These are phyloP conservation scores for Zygotorulaspora florentina DNA, from an alignment of 805 yeast genomes.

Conservation along the genomic window DNA sequence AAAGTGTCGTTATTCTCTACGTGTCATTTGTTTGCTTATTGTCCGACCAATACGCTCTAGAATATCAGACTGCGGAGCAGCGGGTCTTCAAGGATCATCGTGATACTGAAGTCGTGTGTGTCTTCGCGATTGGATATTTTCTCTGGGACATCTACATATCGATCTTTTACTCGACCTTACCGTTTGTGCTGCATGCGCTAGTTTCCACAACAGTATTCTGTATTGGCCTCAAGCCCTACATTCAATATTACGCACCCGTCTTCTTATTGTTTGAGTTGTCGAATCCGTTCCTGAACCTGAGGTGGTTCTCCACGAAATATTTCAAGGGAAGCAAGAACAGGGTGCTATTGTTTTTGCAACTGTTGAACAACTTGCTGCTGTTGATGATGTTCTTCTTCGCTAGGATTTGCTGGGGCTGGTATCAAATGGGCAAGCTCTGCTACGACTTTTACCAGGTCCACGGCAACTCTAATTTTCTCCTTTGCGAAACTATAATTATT, in stretches of 20 bases:
- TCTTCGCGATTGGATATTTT: slow-evolving; percentile 68
- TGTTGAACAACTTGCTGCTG: slow-evolving; percentile 45
- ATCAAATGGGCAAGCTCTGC: slow-evolving; percentile 51
- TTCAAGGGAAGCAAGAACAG: slow-evolving; percentile 18
- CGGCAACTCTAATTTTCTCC: slow-evolving; percentile 43
- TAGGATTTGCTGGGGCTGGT: slow-evolving; percentile 79
- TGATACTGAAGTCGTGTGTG: slow-evolving; percentile 29
- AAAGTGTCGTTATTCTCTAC: slow-evolving; percentile 61
- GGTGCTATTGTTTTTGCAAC: slow-evolving; percentile 52
- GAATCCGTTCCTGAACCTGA: slow-evolving; percentile 82
- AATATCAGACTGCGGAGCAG: slow-evolving; percentile 18
- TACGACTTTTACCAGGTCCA: slow-evolving; percentile 44
- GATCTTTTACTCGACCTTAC: slow-evolving; percentile 56
- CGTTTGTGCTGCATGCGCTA: slow-evolving; percentile 60
- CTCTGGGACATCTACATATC: slow-evolving; percentile 79
- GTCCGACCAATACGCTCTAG: slow-evolving; percentile 10
- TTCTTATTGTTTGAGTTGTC: slow-evolving; percentile 80
- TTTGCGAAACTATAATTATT: slow-evolving; percentile 35
- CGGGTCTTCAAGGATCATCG: slow-evolving; percentile 28
- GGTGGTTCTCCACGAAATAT: slow-evolving; percentile 65
- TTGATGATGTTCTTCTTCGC: slow-evolving; percentile 63
- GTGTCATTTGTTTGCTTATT: slow-evolving; percentile 30
- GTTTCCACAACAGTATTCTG: slow-evolving; percentile 70
- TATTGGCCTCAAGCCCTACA: slow-evolving; percentile 62
- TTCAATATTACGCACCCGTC: slow-evolving; percentile 71